phyloP scores from a whole-genome alignment of 371 early-diverging fungal genomes.

The Lichtheimia corymbifera region DNA sequence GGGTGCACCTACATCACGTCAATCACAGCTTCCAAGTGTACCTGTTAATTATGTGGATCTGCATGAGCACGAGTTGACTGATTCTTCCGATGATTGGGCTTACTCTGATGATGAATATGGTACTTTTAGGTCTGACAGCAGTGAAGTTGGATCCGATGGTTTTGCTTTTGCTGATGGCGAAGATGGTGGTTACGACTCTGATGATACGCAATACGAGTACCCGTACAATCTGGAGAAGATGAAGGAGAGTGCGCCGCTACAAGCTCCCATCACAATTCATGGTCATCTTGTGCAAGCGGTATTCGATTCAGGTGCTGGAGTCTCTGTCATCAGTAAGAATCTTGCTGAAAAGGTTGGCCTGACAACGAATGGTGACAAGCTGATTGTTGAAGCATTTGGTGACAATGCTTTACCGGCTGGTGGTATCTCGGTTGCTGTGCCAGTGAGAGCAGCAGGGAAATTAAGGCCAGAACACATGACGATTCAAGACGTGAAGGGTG shows the following conservation, averaged over 20 bases:
- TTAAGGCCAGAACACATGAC: slow-evolving; percentile 13
- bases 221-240: slow-evolving; percentile 7
- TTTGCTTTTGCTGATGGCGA: no score
- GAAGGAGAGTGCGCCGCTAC: slow-evolving; percentile 3
- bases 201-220: slow-evolving; percentile 1
- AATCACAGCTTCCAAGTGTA: no score
- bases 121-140: no score
- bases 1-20: no score
- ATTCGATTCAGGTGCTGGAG: slow-evolving; percentile 20
- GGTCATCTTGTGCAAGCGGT: slow-evolving; percentile 7
- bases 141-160: no score
- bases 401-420: neutral
- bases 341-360: slow-evolving; percentile 12
- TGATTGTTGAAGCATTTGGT: slow-evolving; percentile 2
- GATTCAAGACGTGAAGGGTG: no score
- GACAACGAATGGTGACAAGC: neutral
- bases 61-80: no score
- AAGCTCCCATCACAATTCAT: slow-evolving; percentile 7
- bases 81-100: no score
- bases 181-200: neutral
- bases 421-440: slow-evolving; percentile 11
- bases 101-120: no score
- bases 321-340: slow-evolving; percentile 10
- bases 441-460: slow-evolving; percentile 14
- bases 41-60: no score